A percentile compares a stretch with the other conserved stretches of the same genome.
Evolutionary conservation across 192 early-diverging fungal species (phyloP).

Genomic region (Phlyctochytrium arcticum): DNA sequence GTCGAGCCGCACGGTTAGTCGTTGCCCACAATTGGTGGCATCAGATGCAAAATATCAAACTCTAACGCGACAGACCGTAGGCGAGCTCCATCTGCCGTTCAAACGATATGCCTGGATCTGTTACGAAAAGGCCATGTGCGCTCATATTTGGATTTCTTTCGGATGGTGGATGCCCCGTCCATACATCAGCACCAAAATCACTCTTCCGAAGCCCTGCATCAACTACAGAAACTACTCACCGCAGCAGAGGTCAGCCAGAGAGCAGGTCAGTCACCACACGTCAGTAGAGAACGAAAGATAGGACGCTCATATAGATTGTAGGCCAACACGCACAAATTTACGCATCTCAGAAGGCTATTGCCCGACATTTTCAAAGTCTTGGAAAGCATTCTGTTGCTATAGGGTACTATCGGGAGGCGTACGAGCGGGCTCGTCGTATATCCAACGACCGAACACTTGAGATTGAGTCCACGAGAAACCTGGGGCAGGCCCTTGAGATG

Average conservation of each 20-base stretch:
- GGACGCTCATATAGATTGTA: too few relatives aligned
- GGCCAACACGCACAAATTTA: slow-evolving; percentile 22
- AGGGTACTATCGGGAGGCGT: slow-evolving; percentile 32
- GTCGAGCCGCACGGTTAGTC: too few relatives aligned
- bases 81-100: background rate
- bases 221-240: slow-evolving; percentile 36
- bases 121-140: slow-evolving; percentile 36
- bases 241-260: slow-evolving; percentile 27
- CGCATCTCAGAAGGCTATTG: slow-evolving; percentile 35
- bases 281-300: too few relatives aligned
- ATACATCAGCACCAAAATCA: background rate
- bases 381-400: slow-evolving; percentile 18
- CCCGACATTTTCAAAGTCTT: slow-evolving; percentile 27
- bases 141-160: slow-evolving; percentile 45
- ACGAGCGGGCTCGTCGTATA: slow-evolving; percentile 24
- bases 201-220: slow-evolving; percentile 5
- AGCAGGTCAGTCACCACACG: background rate
- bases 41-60: too few relatives aligned
- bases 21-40: too few relatives aligned
- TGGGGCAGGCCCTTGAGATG: slow-evolving; percentile 29
- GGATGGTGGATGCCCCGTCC: slow-evolving; percentile 13
- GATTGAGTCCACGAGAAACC: slow-evolving; percentile 37
- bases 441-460: slow-evolving; percentile 25
- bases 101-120: slow-evolving; percentile 42
- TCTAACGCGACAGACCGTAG: background rate